Conservation (phyloP, 2,329 filamentous ascomycete genomes). For the Sporothrix mexicana region DNA sequence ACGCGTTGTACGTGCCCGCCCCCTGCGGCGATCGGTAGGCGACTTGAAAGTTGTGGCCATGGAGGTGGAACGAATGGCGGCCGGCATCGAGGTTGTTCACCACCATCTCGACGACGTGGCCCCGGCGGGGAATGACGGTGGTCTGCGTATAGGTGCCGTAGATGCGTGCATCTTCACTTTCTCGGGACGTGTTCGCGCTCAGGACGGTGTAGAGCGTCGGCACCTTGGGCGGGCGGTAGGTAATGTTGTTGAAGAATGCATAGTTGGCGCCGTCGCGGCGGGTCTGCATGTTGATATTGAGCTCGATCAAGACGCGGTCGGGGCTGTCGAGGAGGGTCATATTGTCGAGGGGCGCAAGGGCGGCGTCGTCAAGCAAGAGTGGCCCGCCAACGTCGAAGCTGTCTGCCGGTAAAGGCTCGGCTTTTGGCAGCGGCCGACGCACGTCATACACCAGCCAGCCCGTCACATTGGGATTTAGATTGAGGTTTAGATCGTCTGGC, state of each 20-base stretch:
- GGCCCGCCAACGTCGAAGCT: conserved; percentile 58
- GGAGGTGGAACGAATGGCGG: conserved; percentile 38
- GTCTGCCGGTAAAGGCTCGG: conserved; percentile 65
- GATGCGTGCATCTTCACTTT: conserved; percentile 43
- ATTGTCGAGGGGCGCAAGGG: conserved; percentile 72
- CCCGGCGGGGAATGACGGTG: conserved; percentile 69
- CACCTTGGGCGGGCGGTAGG: conserved; percentile 75
- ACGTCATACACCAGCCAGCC: conserved; percentile 67
- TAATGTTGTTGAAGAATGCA: conserved; percentile 77
- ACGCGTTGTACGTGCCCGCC: conserved; percentile 48
- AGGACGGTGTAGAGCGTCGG: conserved; percentile 80
- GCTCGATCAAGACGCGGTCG: conserved; percentile 62
- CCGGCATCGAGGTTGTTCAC: conserved; percentile 48
- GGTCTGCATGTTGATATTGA: conserved; percentile 70
- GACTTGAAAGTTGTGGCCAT: conserved; percentile 39
- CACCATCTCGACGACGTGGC: conserved; percentile 69
- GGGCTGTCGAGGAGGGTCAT: conserved; percentile 64
- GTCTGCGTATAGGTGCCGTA: conserved; percentile 71
- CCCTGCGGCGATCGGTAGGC: conserved; percentile 66
- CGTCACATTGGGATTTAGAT: conserved; percentile 71
- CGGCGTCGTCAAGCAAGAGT: conserved; percentile 60
- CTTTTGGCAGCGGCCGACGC: conserved; percentile 52
- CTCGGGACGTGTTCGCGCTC: conserved; percentile 47
- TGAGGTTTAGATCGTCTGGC: conserved; percentile 70
- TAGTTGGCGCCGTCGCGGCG: conserved; percentile 71